Evolutionary conservation across 1,284 basidiomycete genomes (phyloP), one percentile per base, ranked within the genome.

Genomic region (Sparassis latifolia): DNA sequence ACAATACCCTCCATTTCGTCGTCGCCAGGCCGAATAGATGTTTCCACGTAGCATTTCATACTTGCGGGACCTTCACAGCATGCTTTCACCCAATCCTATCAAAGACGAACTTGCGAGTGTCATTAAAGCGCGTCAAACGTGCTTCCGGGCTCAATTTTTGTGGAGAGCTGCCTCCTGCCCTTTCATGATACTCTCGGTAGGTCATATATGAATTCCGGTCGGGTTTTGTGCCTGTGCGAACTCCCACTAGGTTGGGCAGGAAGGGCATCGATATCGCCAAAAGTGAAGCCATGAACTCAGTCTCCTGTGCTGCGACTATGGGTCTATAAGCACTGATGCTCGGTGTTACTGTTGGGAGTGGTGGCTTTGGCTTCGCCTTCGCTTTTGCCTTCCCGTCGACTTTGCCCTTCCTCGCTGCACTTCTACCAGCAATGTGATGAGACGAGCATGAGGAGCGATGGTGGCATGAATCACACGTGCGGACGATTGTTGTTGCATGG

Each of bases 261-360:
- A n/a, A n/a, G n/a, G n/a, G n/a, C 66, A 55, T 89, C 87, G 66
- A 92, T 78, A 20, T 71, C 77, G 5, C 83, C 5, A 97, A 68
- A 0, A 97, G 69, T 20, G 77, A 78, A 0, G 80, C 79, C 89
- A 97, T 88, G 58, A 97, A 92, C 61, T 93, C 90, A 41, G 80
- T 82, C 84, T 62, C 73, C 82, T n/a, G n/a, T n/a, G n/a, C n/a
- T n/a, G n/a, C n/a, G n/a, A n/a, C n/a, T n/a, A n/a, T 53, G 89
- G n/a, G n/a, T n/a, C n/a, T n/a, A n/a, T n/a, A n/a, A n/a, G n/a
- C n/a, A n/a, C n/a, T n/a, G n/a, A n/a, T 84, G 3, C 85, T 77
- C 1, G 86, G 77, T 4, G 75, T 69, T 3, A 76, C 70, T 10
- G 65, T 59, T 2, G 80, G 77, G 0, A 79, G 79, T 35, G 80